A percentile compares a stretch with the other conserved stretches of the same genome.
phyloP scores from a whole-genome alignment of 768 basidiomycete species.

The Calocera viscosa region DNA sequence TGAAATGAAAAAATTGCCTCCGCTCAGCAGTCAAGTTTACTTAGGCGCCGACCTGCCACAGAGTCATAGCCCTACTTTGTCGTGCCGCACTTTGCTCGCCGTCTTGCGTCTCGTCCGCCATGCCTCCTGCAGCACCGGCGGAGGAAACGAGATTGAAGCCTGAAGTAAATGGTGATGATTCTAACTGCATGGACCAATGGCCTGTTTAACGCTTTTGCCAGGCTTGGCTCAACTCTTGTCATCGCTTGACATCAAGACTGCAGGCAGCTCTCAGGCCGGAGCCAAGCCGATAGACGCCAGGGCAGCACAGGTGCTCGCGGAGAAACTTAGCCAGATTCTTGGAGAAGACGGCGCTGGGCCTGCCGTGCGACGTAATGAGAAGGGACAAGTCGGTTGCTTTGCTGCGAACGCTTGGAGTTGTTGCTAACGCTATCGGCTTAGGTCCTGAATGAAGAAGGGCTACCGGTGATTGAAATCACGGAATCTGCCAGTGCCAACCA shows the following conservation, averaged over 20 bases:
- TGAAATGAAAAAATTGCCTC: slow-evolving; percentile 10
- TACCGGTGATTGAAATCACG: slow-evolving; percentile 16
- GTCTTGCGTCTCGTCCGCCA: neutral
- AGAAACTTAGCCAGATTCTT: slow-evolving; percentile 8
- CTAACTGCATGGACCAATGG: neutral
- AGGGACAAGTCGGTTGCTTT: slow-evolving; percentile 4
- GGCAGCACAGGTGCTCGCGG: neutral
- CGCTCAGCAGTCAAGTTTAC: slow-evolving; percentile 12
- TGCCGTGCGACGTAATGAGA: slow-evolving; percentile 2
- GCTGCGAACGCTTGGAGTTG: neutral
- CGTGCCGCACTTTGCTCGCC: neutral
- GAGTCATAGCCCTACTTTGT: neutral
- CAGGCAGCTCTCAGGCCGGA: neutral
- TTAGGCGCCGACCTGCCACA: slow-evolving; percentile 10
- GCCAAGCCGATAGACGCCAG: neutral
- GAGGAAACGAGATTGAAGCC: neutral
- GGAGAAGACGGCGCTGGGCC: slow-evolving; percentile 1
- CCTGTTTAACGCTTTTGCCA: neutral
- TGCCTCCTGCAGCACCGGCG: neutral
- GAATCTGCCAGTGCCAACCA: slow-evolving; percentile 13
- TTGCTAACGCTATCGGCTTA: neutral
- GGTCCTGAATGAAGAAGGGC: slow-evolving; percentile 16
- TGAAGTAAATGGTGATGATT: neutral
- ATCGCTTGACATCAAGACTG: neutral
- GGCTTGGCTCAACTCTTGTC: neutral